A percentile compares a stretch with the other conserved stretches of the same genome.
These are phyloP conservation scores for Phytopythium helicoides DNA, from an alignment of 352 stramenopile genomes.

Conservation along the genomic window DNA sequence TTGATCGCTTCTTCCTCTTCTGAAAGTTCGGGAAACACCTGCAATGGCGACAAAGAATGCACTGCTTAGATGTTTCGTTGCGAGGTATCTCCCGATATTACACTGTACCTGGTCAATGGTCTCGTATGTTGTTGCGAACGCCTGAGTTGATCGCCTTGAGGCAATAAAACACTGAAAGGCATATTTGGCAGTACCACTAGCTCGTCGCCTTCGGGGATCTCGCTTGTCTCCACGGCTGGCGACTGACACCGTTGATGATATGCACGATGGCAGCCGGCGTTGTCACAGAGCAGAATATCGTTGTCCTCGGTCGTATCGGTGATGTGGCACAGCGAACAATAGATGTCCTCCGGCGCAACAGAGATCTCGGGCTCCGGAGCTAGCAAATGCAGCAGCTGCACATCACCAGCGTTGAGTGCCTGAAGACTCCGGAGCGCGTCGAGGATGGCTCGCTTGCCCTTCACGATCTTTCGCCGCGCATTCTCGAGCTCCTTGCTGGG, in stretches of 20 bases:
- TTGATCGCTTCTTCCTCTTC: conserved; percentile 24
- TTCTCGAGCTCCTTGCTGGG: conserved; percentile 64
- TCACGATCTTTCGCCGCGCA: conserved; percentile 48
- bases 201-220: conserved; percentile 62
- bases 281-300: conserved; percentile 85
- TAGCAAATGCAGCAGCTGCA: conserved; percentile 37
- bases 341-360: conserved; percentile 44
- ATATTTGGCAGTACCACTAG: conserved; percentile 84
- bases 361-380: conserved; percentile 1
- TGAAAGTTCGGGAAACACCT: conserved; percentile 49
- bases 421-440: conserved; percentile 44
- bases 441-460: conserved; percentile 51
- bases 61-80: background rate
- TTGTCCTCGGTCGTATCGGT: conserved; percentile 70
- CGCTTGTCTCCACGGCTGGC: conserved; percentile 47
- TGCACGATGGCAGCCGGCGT: conserved; percentile 60
- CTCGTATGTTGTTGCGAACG: conserved; percentile 72
- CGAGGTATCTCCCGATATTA: background rate
- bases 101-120: conserved; percentile 31
- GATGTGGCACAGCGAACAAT: conserved; percentile 69
- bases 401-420: conserved; percentile 35
- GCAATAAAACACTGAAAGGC: conserved; percentile 71
- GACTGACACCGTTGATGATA: conserved; percentile 82
- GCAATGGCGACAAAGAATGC: background rate
- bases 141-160: conserved; percentile 80